These are phyloP conservation scores for Aspergillus haitiensis DNA, from an alignment of 495 filamentous ascomycete species.

Conservation along the genomic window DNA sequence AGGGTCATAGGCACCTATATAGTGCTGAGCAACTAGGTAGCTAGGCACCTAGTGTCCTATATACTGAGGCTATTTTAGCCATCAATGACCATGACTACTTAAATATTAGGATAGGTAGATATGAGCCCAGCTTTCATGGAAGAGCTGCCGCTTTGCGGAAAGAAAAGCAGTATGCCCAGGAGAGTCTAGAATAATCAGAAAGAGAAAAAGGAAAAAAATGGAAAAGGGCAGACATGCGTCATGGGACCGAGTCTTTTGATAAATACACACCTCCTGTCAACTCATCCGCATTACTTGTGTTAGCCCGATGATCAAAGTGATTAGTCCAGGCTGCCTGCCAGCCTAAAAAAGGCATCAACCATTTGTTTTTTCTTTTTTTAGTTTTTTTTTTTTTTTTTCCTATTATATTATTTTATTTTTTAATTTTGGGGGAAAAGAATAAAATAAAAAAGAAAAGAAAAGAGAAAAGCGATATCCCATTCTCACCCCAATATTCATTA, in stretches of 20 bases:
- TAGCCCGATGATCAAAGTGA: conserved; percentile 2
- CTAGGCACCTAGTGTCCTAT: too few relatives aligned
- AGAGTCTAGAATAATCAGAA: neutral
- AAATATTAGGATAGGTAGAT: neutral
- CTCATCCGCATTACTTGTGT: conserved; percentile 1
- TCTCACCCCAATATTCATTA: too few relatives aligned
- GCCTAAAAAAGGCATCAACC: conserved; percentile 5
- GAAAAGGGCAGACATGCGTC: conserved; percentile 8
- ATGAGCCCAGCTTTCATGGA: neutral
- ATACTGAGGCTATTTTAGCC: too few relatives aligned
- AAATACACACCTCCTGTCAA: neutral
- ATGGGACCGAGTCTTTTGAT: conserved; percentile 5
- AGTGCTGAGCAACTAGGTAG: too few relatives aligned
- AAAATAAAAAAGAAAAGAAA: neutral
- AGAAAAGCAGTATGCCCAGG: neutral
- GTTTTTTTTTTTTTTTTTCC: conserved; percentile 2
- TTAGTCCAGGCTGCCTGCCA: neutral
- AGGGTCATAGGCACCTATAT: too few relatives aligned
- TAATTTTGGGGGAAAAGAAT: neutral
- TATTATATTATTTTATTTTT: conserved; percentile 1
- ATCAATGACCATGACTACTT: too few relatives aligned
- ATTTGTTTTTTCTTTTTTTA: conserved; percentile 4
- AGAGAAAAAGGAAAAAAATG: neutral
- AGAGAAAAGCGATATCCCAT: neutral
- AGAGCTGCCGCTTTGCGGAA: neutral